Evolutionary conservation across 805 yeast genomes (phyloP).

Genomic region (Hanseniaspora thailandica): DNA sequence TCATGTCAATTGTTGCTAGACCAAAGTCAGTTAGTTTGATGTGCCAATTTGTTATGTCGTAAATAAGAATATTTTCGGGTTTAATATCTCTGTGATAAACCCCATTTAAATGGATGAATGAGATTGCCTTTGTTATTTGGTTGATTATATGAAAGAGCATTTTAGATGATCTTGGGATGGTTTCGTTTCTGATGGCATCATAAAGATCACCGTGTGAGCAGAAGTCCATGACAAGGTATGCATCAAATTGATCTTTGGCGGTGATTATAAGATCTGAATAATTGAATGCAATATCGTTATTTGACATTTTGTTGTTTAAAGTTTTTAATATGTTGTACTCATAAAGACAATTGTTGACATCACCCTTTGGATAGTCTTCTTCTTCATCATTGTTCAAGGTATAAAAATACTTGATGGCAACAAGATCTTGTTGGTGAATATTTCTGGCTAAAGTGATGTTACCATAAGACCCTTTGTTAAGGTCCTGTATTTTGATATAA

Average conservation of each 20-base stretch:
- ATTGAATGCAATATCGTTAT: conserved; percentile 34
- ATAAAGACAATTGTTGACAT: conserved; percentile 37
- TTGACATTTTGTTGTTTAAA: background rate
- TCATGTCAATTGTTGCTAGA: conserved; percentile 41
- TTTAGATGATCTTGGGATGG: conserved; percentile 45
- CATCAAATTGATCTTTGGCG: conserved; percentile 50
- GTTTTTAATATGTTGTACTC: conserved; percentile 49
- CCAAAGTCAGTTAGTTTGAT: conserved; percentile 71
- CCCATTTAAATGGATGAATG: conserved; percentile 55
- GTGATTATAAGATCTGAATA: conserved; percentile 39
- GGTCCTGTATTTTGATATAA: conserved; percentile 57
- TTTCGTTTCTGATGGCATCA: conserved; percentile 53
- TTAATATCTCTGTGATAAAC: conserved; percentile 78
- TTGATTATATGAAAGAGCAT: conserved; percentile 43
- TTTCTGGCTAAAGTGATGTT: conserved; percentile 81
- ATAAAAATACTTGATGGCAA: conserved; percentile 77
- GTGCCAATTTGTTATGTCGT: conserved; percentile 36
- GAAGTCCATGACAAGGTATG: conserved; percentile 66
- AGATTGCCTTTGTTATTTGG: conserved; percentile 61
- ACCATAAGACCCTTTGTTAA: conserved; percentile 91
- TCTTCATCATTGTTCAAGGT: conserved; percentile 36
- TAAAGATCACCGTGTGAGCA: conserved; percentile 81
- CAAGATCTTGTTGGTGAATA: conserved; percentile 38
- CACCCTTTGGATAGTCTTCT: conserved; percentile 11
- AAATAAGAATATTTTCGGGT: conserved; percentile 63